Evolutionary conservation across 768 basidiomycete genomes (phyloP).

Genomic region (Austroboletus eburneus): DNA sequence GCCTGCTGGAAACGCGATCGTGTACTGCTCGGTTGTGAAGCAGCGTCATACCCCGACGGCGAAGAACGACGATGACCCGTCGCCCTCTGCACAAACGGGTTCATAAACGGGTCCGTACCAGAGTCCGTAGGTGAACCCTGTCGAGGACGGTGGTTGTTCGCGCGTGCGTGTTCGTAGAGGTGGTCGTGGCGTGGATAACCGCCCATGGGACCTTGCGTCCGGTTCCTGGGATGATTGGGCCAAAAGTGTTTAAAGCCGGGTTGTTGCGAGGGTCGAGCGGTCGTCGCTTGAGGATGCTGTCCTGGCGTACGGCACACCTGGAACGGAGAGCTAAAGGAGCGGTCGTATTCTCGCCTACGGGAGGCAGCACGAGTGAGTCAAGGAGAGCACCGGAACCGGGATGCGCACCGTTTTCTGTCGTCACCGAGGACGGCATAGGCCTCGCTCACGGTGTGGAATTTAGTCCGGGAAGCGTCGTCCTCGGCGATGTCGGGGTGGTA

Average conservation of each 20-base stretch:
- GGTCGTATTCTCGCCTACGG: conserved; percentile 32
- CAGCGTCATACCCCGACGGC: background rate
- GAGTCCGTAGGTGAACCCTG: conserved; percentile 1
- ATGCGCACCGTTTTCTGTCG: conserved; percentile 40
- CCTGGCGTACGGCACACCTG: conserved; percentile 3
- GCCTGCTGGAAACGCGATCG: conserved; percentile 1
- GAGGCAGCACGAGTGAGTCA: background rate
- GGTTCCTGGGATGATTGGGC: conserved; percentile 24
- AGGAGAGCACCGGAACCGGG: background rate
- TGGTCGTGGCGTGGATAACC: conserved; percentile 10
- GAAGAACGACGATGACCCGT: conserved; percentile 16
- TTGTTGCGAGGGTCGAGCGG: conserved; percentile 22
- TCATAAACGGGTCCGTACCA: conserved; percentile 20
- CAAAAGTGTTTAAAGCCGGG: conserved; percentile 25
- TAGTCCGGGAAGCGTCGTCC: conserved; percentile 36
- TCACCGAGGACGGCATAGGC: conserved; percentile 44
- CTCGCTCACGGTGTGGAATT: conserved; percentile 44
- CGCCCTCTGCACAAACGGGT: conserved; percentile 24
- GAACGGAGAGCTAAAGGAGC: conserved; percentile 13
- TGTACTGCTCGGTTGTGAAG: background rate
- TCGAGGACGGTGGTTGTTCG: conserved; percentile 4
- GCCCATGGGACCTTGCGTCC: conserved; percentile 11
- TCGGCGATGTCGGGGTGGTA: conserved; percentile 43
- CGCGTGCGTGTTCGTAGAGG: conserved; percentile 6
- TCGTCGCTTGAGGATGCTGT: conserved; percentile 31